Conservation (phyloP, 2,329 filamentous ascomycete genomes). For the Colletotrichum kahawae region DNA sequence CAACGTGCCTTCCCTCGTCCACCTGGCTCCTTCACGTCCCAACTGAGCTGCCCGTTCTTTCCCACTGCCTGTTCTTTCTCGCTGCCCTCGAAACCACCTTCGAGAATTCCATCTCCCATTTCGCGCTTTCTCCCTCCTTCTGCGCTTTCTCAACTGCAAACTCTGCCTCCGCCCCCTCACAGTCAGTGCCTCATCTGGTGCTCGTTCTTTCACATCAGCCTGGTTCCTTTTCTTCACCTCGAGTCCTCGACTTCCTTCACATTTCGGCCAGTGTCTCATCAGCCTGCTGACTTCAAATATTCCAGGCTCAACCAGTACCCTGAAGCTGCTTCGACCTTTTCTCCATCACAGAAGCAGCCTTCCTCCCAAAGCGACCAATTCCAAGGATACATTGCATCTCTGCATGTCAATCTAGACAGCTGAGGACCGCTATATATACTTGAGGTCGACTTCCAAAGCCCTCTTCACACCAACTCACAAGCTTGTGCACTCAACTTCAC, state of each 20-base stretch:
- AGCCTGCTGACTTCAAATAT: neutral
- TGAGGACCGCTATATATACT: neutral
- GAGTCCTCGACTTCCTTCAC: neutral
- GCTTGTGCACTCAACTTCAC: neutral
- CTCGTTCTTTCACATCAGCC: neutral
- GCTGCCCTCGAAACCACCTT: too few relatives aligned
- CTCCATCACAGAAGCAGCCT: neutral
- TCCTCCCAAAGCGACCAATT: neutral
- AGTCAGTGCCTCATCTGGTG: neutral
- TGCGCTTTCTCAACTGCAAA: neutral
- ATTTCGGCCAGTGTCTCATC: neutral
- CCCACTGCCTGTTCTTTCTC: too few relatives aligned
- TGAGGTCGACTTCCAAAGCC: neutral
- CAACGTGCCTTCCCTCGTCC: neutral
- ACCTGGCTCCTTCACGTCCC: neutral
- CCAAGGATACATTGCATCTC: neutral
- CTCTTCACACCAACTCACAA: neutral
- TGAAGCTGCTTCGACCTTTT: neutral
- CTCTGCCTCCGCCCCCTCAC: neutral
- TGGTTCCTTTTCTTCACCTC: neutral
- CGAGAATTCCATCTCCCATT: too few relatives aligned
- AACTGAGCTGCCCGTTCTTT: neutral
- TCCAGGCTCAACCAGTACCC: neutral
- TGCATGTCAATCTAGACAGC: neutral
- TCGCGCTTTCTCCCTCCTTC: too few relatives aligned